Conservation (phyloP, 306 rosid genomes). For the Castanea mollissima region DNA sequence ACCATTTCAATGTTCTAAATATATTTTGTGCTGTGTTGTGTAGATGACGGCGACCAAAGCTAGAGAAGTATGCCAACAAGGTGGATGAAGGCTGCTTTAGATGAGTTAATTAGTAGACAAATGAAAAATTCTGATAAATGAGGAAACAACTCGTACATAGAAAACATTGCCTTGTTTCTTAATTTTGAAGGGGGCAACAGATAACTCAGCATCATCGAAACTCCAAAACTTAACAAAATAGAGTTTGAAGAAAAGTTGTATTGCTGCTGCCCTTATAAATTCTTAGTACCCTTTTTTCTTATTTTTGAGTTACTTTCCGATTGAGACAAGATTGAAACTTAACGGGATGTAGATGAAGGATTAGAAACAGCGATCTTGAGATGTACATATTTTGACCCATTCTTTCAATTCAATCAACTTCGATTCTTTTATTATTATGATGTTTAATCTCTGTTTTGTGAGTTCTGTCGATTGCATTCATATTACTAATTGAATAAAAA, state of each 20-base stretch:
- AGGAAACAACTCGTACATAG: constrained; percentile 28
- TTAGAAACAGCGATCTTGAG: constrained; percentile 30
- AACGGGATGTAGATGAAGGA: constrained; percentile 29
- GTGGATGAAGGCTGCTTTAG: constrained; percentile 93
- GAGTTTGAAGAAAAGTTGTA: not conserved
- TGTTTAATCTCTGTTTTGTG: constrained; percentile 5
- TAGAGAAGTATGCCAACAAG: constrained; percentile 73
- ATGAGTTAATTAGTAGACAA: constrained; percentile 48
- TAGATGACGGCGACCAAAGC: constrained; percentile 75
- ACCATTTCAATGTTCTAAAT: constrained; percentile 25
- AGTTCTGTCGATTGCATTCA: not conserved
- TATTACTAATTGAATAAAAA: no score
- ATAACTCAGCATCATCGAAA: constrained; percentile 1
- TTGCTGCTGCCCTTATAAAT: not conserved
- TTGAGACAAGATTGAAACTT: constrained; percentile 2
- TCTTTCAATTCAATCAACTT: constrained; percentile 44
- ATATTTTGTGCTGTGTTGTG: constrained; percentile 29
- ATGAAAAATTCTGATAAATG: constrained; percentile 13
- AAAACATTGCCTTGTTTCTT: constrained; percentile 13
- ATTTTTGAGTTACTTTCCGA: not conserved
- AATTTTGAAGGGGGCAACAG: constrained; percentile 6
- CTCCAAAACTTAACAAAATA: no score
- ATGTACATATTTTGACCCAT: constrained; percentile 44
- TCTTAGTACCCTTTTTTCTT: constrained; percentile 5
- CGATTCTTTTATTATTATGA: constrained; percentile 30